Conservation (phyloP, 75 land plant genomes). For the Adiantum capillusveneris region DNA sequence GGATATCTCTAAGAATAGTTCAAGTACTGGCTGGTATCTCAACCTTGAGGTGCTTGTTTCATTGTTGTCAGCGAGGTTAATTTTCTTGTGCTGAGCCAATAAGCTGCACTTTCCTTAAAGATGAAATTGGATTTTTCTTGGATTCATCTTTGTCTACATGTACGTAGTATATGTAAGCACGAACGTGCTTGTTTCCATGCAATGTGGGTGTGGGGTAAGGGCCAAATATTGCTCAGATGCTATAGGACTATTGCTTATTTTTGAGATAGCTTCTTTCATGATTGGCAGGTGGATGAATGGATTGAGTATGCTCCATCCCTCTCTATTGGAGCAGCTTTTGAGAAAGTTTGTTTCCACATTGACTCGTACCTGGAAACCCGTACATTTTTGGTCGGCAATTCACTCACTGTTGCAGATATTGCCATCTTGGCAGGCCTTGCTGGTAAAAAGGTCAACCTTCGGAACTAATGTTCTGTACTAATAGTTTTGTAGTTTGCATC, state of each 20-base stretch:
- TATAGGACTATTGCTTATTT: background rate
- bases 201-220: no score
- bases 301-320: conserved; percentile 57
- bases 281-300: conserved; percentile 87
- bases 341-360: conserved; percentile 51
- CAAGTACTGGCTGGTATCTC: no score
- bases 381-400: conserved; percentile 69
- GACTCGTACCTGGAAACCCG: conserved; percentile 42
- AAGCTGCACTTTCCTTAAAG: no score
- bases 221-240: no score
- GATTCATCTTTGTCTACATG: background rate
- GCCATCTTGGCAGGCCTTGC: conserved; percentile 68
- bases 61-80: no score
- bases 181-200: no score
- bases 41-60: no score
- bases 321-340: conserved; percentile 75
- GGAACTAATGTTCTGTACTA: no score
- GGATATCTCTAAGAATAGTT: no score
- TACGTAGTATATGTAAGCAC: no score
- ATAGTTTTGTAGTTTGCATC: no score
- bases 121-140: background rate
- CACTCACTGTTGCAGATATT: conserved; percentile 61
- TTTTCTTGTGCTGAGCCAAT: no score
- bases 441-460: conserved; percentile 26
- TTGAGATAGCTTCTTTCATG: background rate